Evolutionary conservation across 345 rosid species (phyloP), one percentile per base, ranked within the genome.

Genomic region (Bretschneidera sinensis): DNA sequence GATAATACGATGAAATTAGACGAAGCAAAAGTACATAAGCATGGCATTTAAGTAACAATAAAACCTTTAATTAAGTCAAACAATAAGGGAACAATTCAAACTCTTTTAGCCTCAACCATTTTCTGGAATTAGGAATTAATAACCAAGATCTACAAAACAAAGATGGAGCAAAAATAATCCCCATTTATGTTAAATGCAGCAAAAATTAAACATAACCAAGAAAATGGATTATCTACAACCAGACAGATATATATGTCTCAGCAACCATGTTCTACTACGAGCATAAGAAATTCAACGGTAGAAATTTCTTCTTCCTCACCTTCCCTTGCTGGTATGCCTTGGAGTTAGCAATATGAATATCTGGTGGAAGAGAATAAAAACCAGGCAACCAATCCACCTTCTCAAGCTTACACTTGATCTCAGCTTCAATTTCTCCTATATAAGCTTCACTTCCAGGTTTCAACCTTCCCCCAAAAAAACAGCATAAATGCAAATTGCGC

Each of bases 341-440:
- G 19, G 92, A 83, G 28, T 71, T 81, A 24, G 95, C 91, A 67
- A 94, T 90, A 57, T 81, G 89, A 76, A 82, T 60, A 65, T 83
- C 55, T 28, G 89, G 87, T 9, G 87, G 86, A 43, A 94, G 85
- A 19, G 89, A 82, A 78, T 81, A 89, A 64, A 94, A 94, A 1
- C 91, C 86, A 34, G 78, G 74, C 50, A 88, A 62, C 99, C 99
- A 90, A 48, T 51, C 68, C 55, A 94, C 84, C 69, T 45, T 77
- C 70, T 81, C 74, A 17, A 89, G 85, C 69, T 83, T 78, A 75
- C 90, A 94, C 48, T 76, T 76, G 10, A 90, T 61, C 48, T 88
- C 86, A 54, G 72, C 77, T 79, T 87, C 89, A 60, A 94, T 76
- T 63, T 82, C 86, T 64, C 72, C 59, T 11, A 76, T 13, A 54